These are phyloP conservation scores for Phascolomyces articulosus DNA, from an alignment of 371 early-diverging fungal species.

Conservation along the genomic window DNA sequence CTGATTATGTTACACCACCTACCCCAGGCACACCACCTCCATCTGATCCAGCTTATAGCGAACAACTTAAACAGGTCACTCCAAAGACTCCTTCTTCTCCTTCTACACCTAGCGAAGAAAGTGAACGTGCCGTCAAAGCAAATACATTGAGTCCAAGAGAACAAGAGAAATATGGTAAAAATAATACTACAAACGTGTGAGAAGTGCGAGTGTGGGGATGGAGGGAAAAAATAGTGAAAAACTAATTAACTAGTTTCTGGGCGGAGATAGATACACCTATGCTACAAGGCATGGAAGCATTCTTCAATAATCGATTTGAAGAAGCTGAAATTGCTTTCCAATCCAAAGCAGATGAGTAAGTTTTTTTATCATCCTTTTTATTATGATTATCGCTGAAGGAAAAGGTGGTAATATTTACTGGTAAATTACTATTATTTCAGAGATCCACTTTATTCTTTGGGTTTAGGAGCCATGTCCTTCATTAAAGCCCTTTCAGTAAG, in stretches of 20 bases:
- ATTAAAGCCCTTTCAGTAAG: conserved; percentile 25
- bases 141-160: conserved; percentile 18
- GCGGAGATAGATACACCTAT: conserved; percentile 40
- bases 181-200: neutral
- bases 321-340: conserved; percentile 37
- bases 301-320: conserved; percentile 56
- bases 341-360: conserved; percentile 25
- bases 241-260: neutral
- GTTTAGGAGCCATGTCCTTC: conserved; percentile 43
- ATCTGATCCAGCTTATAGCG: conserved; percentile 8
- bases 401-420: too few relatives aligned
- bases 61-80: neutral
- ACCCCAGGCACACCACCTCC: conserved; percentile 40
- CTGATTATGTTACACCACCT: conserved; percentile 48
- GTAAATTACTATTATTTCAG: conserved; percentile 6
- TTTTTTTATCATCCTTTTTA: neutral
- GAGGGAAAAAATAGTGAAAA: too few relatives aligned
- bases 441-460: conserved; percentile 44
- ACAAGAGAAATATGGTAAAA: conserved; percentile 15
- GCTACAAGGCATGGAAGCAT: conserved; percentile 47
- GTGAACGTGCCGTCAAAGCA: neutral
- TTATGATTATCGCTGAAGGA: too few relatives aligned
- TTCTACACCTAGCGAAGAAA: neutral
- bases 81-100: neutral
- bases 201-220: too few relatives aligned